Percentiles rank a stretch among this genome's conserved stretches.
Conservation (phyloP, 306 rosid genomes). For the Ormosia emarginata region DNA sequence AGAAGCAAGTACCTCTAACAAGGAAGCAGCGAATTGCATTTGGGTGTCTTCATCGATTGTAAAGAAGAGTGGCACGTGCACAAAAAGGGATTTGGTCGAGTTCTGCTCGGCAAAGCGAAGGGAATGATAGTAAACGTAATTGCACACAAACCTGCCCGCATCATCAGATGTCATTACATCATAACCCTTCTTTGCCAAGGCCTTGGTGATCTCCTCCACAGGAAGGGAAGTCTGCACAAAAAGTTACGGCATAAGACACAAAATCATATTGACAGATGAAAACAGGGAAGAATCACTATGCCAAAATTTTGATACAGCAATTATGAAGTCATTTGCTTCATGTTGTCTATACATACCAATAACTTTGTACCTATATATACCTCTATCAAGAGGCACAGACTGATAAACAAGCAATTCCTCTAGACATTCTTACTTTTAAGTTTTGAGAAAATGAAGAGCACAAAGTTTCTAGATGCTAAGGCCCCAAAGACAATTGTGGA, state of each 20-base stretch:
- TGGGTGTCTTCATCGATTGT: slow-evolving; percentile 77
- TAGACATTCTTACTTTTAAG: background rate
- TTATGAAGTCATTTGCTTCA: slow-evolving; percentile 12
- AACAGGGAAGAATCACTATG: background rate
- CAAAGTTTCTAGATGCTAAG: background rate
- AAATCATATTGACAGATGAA: background rate
- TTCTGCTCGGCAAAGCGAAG: slow-evolving; percentile 83
- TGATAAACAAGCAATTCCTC: background rate
- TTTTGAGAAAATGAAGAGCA: background rate
- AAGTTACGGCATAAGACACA: background rate
- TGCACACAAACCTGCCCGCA: slow-evolving; percentile 97
- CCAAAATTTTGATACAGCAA: background rate
- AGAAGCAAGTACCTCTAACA: slow-evolving; percentile 78
- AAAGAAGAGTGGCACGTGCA: slow-evolving; percentile 87
- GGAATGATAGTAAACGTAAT: slow-evolving; percentile 92
- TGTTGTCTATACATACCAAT: background rate
- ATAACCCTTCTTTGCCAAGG: slow-evolving; percentile 68
- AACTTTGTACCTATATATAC: background rate
- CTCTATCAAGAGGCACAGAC: background rate
- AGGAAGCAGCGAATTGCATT: slow-evolving; percentile 85
- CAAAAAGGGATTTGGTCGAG: slow-evolving; percentile 70
- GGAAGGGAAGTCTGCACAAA: slow-evolving; percentile 75
- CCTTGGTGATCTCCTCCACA: slow-evolving; percentile 71
- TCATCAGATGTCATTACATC: slow-evolving; percentile 87
- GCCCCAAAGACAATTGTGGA: background rate